Evolutionary conservation across 306 rosid genomes (phyloP).

Genomic region (Glycine tomentella): DNA sequence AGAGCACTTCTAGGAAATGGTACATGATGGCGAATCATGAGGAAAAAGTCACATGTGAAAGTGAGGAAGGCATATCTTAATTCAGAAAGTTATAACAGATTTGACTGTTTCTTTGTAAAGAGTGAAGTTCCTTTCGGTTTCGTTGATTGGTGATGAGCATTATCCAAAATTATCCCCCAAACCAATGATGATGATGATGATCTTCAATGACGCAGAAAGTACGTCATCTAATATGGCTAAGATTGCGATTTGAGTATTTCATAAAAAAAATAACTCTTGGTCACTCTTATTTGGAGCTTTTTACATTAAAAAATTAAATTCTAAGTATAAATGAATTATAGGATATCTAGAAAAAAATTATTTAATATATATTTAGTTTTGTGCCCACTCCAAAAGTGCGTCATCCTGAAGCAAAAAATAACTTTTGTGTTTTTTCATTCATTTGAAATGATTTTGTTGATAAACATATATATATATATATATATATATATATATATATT

Average conservation of each 20-base stretch:
- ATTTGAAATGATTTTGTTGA: neutral
- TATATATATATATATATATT: too few species aligned
- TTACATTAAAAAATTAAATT: neutral
- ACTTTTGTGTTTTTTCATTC: neutral
- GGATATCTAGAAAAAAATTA: neutral
- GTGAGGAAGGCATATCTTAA: too few species aligned
- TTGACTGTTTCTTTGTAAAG: conserved; percentile 45
- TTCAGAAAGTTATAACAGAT: neutral
- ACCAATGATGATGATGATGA: conserved; percentile 38
- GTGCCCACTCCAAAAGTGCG: neutral
- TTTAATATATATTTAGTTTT: neutral
- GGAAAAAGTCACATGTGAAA: conserved; percentile 25
- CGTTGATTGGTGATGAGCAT: conserved; percentile 24
- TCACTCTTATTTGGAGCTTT: neutral
- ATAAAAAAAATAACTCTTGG: neutral
- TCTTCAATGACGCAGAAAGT: conserved; percentile 46
- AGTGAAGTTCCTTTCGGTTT: conserved; percentile 43
- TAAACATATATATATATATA: neutral
- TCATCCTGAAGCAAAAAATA: neutral
- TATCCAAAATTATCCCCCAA: conserved; percentile 38
- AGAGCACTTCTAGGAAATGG: conserved; percentile 58
- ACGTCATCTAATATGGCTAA: conserved; percentile 45
- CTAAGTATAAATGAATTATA: neutral
- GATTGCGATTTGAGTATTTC: conserved; percentile 12
- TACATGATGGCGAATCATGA: conserved; percentile 55